Percentiles rank a stretch among this genome's conserved stretches.
Evolutionary conservation across 2,329 filamentous ascomycete species (phyloP).

Genomic region (Nannizziopsis arthrosporioides): DNA sequence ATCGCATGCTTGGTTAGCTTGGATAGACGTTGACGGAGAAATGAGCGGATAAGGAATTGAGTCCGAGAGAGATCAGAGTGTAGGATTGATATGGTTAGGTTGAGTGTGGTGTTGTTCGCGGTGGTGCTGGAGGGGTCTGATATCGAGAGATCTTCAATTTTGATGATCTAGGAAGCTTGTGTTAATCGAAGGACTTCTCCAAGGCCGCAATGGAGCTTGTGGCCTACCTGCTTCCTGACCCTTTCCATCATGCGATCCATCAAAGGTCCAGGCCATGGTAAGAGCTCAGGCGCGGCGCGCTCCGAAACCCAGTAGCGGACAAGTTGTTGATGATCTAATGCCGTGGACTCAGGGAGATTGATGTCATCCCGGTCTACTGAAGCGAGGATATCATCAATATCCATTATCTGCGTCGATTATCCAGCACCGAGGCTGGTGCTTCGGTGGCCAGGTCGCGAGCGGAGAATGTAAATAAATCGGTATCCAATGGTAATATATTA

Average conservation of each 20-base stretch:
- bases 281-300: conserved; percentile 75
- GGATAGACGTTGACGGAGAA: conserved; percentile 70
- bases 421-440: neutral
- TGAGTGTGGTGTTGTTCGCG: conserved; percentile 77
- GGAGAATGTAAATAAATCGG: neutral
- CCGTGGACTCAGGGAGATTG: conserved; percentile 27
- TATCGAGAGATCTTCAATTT: conserved; percentile 50
- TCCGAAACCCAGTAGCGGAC: conserved; percentile 92
- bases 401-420: conserved; percentile 7
- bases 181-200: neutral
- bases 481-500: neutral
- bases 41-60: conserved; percentile 78
- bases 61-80: conserved; percentile 93
- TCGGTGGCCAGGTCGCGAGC: neutral
- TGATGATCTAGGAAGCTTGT: conserved; percentile 42
- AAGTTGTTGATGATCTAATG: conserved; percentile 68
- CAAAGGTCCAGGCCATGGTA: conserved; percentile 63
- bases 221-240: conserved; percentile 48
- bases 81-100: conserved; percentile 85
- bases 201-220: no score
- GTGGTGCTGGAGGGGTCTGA: conserved; percentile 35
- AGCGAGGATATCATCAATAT: conserved; percentile 69
- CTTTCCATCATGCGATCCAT: conserved; percentile 71
- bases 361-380: conserved; percentile 51
- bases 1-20: conserved; percentile 52